Evolutionary conservation across 2,329 filamentous ascomycete species (phyloP).

Genomic region (Westerdykella aurantiaca): DNA sequence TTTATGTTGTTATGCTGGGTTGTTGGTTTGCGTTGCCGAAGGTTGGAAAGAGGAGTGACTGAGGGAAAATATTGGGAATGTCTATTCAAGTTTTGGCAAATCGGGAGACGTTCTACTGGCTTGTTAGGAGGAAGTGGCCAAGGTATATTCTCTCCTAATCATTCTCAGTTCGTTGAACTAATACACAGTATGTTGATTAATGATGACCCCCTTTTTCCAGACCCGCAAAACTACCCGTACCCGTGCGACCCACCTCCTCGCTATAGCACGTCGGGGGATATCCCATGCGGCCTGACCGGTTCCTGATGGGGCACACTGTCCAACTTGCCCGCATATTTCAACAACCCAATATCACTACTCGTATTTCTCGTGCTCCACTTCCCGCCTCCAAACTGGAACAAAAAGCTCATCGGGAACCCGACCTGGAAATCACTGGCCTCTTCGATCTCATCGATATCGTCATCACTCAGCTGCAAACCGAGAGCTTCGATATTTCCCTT

Average conservation of each 20-base stretch:
- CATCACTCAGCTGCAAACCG: slow-evolving; percentile 44
- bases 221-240: too few species aligned
- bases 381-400: slow-evolving; percentile 29
- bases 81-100: too few species aligned
- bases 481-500: slow-evolving; percentile 58
- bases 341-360: slow-evolving; percentile 21
- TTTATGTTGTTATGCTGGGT: slow-evolving; percentile 60
- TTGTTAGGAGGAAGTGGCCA: too few species aligned
- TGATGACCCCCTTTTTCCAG: too few species aligned
- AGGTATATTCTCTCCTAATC: too few species aligned
- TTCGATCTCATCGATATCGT: slow-evolving; percentile 54
- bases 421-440: slow-evolving; percentile 48
- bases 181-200: too few species aligned
- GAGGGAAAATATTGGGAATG: slow-evolving; percentile 12
- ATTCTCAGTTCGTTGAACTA: too few species aligned
- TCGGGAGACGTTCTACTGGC: too few species aligned
- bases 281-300: slow-evolving; percentile 23
- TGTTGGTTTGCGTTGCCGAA: slow-evolving; percentile 60
- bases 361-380: slow-evolving; percentile 28
- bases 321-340: slow-evolving; percentile 24
- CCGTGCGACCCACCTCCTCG: too few species aligned
- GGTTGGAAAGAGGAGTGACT: slow-evolving; percentile 56
- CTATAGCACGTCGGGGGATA: slow-evolving; percentile 3
- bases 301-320: slow-evolving; percentile 20
- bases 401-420: slow-evolving; percentile 50